phyloP scores from a whole-genome alignment of 495 filamentous ascomycete genomes.

The Lasiosphaeris hirsuta region DNA sequence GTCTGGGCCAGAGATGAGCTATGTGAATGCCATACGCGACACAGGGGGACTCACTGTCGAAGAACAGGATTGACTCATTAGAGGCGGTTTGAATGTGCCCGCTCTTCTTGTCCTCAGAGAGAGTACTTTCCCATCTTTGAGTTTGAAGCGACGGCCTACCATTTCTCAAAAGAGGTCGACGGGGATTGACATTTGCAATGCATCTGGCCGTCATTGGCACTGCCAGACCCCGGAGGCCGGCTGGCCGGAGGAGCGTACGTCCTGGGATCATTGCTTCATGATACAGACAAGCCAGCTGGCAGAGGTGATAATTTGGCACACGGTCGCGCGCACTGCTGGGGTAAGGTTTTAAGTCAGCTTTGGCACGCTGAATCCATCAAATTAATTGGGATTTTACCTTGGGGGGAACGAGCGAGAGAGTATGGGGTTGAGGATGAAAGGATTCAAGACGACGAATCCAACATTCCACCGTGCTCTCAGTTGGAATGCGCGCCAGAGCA shows the following conservation, averaged over 20 bases:
- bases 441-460: too few relatives aligned
- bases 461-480: too few relatives aligned
- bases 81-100: constrained; percentile 72
- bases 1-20: constrained; percentile 48
- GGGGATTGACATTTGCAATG: not conserved
- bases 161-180: not conserved
- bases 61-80: constrained; percentile 80
- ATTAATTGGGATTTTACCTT: too few relatives aligned
- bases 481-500: not conserved
- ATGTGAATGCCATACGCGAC: not conserved
- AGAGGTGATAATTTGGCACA: too few relatives aligned
- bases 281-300: not conserved
- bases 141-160: not conserved
- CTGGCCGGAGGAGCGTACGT: constrained; percentile 15
- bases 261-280: constrained; percentile 31
- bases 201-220: constrained; percentile 4
- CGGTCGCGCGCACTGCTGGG: too few relatives aligned
- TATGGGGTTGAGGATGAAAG: too few relatives aligned
- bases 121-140: constrained; percentile 14
- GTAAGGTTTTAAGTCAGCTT: too few relatives aligned
- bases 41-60: constrained; percentile 65
- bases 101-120: constrained; percentile 50
- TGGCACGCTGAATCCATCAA: too few relatives aligned
- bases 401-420: too few relatives aligned
- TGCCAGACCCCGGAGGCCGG: constrained; percentile 2